phyloP scores from a whole-genome alignment of 768 basidiomycete genomes.

The Daedaleopsis sinensis region DNA sequence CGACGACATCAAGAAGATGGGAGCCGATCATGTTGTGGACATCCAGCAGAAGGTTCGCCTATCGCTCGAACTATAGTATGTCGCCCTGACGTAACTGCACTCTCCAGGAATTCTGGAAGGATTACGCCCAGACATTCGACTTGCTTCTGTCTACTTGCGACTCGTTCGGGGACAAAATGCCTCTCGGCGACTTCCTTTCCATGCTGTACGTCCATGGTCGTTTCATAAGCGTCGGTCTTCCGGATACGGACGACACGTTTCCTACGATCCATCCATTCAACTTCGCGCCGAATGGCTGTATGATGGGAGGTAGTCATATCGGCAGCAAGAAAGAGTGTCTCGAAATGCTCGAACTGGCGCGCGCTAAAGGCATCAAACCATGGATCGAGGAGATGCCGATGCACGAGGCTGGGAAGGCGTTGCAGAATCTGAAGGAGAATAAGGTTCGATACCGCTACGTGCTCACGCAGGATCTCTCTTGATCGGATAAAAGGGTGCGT shows the following conservation, averaged over 20 bases:
- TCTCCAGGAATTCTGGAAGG: constrained; percentile 40
- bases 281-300: constrained; percentile 31
- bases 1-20: constrained; percentile 59
- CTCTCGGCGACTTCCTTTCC: constrained; percentile 37
- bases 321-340: constrained; percentile 61
- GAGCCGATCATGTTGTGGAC: constrained; percentile 55
- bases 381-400: constrained; percentile 47
- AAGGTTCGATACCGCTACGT: constrained; percentile 59
- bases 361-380: constrained; percentile 53
- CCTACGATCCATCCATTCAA: constrained; percentile 32
- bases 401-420: constrained; percentile 50
- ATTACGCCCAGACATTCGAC: constrained; percentile 45
- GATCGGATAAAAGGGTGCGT: background rate
- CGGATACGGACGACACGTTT: constrained; percentile 48
- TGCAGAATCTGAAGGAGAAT: constrained; percentile 49
- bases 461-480: constrained; percentile 36
- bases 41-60: constrained; percentile 34
- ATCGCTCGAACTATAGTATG: background rate
- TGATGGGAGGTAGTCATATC: constrained; percentile 40
- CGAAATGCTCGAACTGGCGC: constrained; percentile 62
- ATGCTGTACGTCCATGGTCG: constrained; percentile 55
- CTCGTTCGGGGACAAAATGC: constrained; percentile 21
- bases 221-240: constrained; percentile 61
- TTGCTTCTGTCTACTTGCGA: constrained; percentile 46
- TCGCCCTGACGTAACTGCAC: background rate